These are phyloP conservation scores for Rubroboletus pulcherrimus DNA, from an alignment of 768 basidiomycete species.

Conservation along the genomic window DNA sequence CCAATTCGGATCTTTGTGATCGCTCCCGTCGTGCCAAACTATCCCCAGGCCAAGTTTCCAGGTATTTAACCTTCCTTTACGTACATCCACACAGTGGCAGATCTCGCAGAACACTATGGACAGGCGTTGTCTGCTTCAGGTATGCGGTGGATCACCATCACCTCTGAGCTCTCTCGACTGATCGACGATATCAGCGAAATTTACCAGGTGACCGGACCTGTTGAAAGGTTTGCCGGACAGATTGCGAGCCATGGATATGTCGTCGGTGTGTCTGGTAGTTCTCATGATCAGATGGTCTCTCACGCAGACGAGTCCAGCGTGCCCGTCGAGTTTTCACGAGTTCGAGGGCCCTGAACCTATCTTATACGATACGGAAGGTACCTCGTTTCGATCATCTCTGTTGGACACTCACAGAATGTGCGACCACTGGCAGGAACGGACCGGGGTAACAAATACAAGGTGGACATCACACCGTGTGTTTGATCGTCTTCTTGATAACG, in stretches of 20 bases:
- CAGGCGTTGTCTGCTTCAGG: constrained; percentile 85
- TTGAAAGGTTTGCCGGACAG: constrained; percentile 87
- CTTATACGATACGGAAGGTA: constrained; percentile 83
- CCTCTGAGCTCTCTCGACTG: background rate
- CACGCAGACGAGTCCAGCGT: constrained; percentile 43
- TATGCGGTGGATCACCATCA: constrained; percentile 21
- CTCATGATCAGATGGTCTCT: background rate
- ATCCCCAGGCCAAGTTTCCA: constrained; percentile 90
- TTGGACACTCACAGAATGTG: background rate
- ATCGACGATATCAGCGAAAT: constrained; percentile 64
- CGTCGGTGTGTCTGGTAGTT: constrained; percentile 51
- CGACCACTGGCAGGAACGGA: constrained; percentile 59
- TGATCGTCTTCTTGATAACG: constrained; percentile 3
- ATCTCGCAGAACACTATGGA: background rate
- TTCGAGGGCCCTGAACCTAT: constrained; percentile 87
- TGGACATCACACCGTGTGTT: constrained; percentile 15
- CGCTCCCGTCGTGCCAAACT: constrained; percentile 71
- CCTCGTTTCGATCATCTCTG: background rate
- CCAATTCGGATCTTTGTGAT: constrained; percentile 83
- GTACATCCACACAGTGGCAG: background rate
- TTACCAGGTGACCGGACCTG: constrained; percentile 94
- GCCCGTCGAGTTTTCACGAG: constrained; percentile 87
- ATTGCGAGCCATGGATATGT: constrained; percentile 86
- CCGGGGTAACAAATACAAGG: constrained; percentile 92
- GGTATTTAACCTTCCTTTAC: constrained; percentile 38